A percentile compares a stretch with the other conserved stretches of the same genome.
Evolutionary conservation across 2,329 filamentous ascomycete genomes (phyloP).

Genomic region (Epichloe festucae): DNA sequence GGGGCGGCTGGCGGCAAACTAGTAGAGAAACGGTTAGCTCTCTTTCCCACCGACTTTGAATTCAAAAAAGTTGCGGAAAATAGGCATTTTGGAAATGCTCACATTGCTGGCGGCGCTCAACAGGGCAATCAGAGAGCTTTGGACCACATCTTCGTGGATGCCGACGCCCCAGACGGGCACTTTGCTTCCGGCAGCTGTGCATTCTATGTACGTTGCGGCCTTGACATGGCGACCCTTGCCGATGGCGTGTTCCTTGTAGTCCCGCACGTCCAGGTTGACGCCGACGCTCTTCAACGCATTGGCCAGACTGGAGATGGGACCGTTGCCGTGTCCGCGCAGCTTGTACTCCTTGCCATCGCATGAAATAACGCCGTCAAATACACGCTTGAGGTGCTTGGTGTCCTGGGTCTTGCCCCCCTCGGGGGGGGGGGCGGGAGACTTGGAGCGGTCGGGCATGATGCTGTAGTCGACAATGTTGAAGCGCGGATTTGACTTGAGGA

Average conservation of each 20-base stretch:
- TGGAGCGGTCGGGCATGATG: conserved; percentile 72
- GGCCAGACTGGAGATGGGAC: conserved; percentile 78
- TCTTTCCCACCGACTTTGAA: too few species aligned
- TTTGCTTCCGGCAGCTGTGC: conserved; percentile 52
- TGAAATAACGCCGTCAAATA: conserved; percentile 74
- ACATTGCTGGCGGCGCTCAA: conserved; percentile 78
- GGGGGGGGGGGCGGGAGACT: conserved; percentile 54
- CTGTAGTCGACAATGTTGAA: conserved; percentile 86
- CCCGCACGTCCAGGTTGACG: conserved; percentile 77
- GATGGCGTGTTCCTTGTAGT: conserved; percentile 95
- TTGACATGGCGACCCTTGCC: conserved; percentile 70
- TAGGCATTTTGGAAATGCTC: conserved; percentile 27
- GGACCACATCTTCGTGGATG: conserved; percentile 45
- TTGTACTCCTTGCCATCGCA: conserved; percentile 71
- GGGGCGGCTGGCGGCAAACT: conserved; percentile 56
- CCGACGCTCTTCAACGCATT: conserved; percentile 67
- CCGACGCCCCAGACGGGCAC: conserved; percentile 77
- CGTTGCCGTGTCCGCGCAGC: conserved; percentile 72
- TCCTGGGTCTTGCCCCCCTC: conserved; percentile 58
- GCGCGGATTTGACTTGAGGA: conserved; percentile 67
- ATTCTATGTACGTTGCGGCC: conserved; percentile 93
- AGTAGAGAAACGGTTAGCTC: not conserved
- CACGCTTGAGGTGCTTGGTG: conserved; percentile 63
- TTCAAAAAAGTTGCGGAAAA: too few species aligned
- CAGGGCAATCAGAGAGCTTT: conserved; percentile 76